Base-by-base conservation (phyloP, 371 early-diverging fungal genomes). In the Choanephora cucurbitarum region DNA sequence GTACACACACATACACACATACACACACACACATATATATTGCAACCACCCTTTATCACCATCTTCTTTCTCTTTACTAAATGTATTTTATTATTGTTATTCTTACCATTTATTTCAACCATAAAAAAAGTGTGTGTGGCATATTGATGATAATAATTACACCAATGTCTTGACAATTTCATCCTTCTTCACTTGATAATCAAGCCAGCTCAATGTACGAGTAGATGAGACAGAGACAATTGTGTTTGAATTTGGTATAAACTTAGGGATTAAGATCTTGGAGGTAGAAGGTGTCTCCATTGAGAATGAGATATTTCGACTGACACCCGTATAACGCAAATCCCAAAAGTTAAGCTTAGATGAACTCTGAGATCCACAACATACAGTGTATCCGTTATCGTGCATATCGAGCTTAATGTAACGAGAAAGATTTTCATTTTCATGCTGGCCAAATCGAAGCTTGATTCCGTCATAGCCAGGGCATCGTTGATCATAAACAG, bases 271-370 rank as follows among this genome's bases (percentile, higher is more conserved):
- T 17, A 66, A 32, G 2, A 53, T 61, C 14, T 60, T 55, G 9
- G 68, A 48, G 28, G 44, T 51, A 1, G 44, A 45, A 14, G 49
- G 11, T 11, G 57, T 53, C 24, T 65, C 60, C 52, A 65, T 40
- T n/a, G 28, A 40, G 21, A 69, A 75, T 9, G 66, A 67, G 15
- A 64, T 57, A 2, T 57, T 57, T 3, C 57, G 50, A 3, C 44
- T 18, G 3, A 69, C 75, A 17, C 63, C 64, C 5, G 28, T 51
- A 24, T 70, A 75, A 10, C 75, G 58, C 1, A 71, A 45, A 49
- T 75, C 75, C 77, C 77, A 77, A 42, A 77, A 73, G 32, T 73
- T 64, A 1, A 73, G 45, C 45, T 68, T 70, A 3, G 63, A 28
- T 3, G 58, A 60, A 7, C 49, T 28, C 37, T 69, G 68, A 34